Evolutionary conservation across 176 grass and related monocot genomes (phyloP), one percentile per base, ranked within the genome.

Genomic region (Echinochloa phyllopogon): DNA sequence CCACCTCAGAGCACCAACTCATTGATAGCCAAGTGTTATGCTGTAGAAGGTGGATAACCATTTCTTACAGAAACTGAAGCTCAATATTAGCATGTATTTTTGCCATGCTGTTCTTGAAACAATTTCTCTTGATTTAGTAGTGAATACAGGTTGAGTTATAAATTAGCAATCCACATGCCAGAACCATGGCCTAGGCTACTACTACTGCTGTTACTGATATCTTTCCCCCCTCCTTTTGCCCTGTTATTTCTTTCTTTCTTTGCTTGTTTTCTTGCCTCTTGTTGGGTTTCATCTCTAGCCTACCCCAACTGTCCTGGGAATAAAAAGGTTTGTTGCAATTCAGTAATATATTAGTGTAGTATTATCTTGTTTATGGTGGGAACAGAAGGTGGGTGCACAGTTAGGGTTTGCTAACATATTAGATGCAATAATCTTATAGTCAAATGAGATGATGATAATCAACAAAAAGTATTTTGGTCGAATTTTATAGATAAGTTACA

Each of bases 1-100:
- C 49, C 79, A 29, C 38, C 13, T 78, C 16, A 73, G 78, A 66
- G 55, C 55, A 63, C 63, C 44, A 77, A 56, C 79, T 77, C 56
- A 24, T 39, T 57, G 27, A 66, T 40, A 78, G 55, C 40, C 21
- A 36, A 52, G 71, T 29, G 6, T 79, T 59, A 67, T 68, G 29
- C 47, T 56, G 48, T 41, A 55, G 24, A 69, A 57, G 49, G 23
- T 6, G 29, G 1, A 63, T 58, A 20, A 48, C 9, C 13, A 39
- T 42, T 48, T 1, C 13, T 53, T 29, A 20, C 17, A 16, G 58
- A 33, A 51, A 47, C 8, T 39, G 23, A 58, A 42, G 36, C 43
- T 80, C 45, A 64, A 43, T 74, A 52, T 5, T 4, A 45, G 47
- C 10, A 18, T 48, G 0, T 45, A 18, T 44, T 88, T 61, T 38